Evolutionary conservation across 129 eudicot genomes (phyloP).

Genomic region (Oenanthe sinensis): DNA sequence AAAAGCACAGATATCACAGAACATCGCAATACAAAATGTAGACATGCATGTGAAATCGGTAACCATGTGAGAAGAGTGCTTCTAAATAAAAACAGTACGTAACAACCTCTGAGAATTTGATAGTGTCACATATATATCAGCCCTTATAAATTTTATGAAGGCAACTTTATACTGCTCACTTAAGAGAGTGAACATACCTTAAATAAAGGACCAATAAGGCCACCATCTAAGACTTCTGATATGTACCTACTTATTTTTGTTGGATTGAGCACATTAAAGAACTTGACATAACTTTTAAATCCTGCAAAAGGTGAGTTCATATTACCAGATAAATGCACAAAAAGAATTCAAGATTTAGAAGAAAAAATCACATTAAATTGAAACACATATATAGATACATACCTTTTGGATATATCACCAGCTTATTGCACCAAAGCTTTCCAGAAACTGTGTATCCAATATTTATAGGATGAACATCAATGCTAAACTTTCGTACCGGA

Average conservation of each 20-base stretch:
- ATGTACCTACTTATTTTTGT: constrained; percentile 33
- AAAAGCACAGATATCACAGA: background rate
- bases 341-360: background rate
- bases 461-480: constrained; percentile 31
- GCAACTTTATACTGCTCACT: background rate
- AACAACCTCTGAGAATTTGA: background rate
- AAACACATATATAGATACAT: background rate
- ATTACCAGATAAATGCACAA: constrained; percentile 11
- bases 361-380: background rate
- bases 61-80: background rate
- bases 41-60: background rate
- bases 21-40: background rate
- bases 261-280: constrained; percentile 41
- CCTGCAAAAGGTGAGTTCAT: constrained; percentile 28
- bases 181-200: constrained; percentile 32
- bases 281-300: constrained; percentile 57
- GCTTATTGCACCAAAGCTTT: constrained; percentile 56
- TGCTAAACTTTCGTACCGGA: constrained; percentile 5
- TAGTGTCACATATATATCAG: background rate
- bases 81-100: background rate
- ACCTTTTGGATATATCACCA: constrained; percentile 69
- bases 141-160: background rate
- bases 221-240: constrained; percentile 60
- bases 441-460: constrained; percentile 48
- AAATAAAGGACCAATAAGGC: constrained; percentile 68